Percentiles rank a stretch among this genome's conserved stretches.
These are phyloP conservation scores for Hypocreales sp. DNA, from an alignment of 2,329 filamentous ascomycete species.

Conservation along the genomic window DNA sequence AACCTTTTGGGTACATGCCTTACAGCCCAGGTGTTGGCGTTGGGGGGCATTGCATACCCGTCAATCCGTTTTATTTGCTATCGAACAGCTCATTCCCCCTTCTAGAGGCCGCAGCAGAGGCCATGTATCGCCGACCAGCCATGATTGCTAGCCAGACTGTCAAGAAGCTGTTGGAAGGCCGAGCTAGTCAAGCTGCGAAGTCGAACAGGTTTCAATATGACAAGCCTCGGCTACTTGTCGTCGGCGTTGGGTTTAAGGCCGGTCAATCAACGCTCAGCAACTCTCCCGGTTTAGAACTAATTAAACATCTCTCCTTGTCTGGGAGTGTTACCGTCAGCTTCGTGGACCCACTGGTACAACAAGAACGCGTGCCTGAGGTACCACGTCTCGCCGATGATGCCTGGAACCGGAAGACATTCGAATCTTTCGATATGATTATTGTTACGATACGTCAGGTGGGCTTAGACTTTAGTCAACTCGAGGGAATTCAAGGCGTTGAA, in stretches of 20 bases:
- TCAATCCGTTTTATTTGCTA: conserved; percentile 38
- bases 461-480: conserved; percentile 23
- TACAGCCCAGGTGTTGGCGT: conserved; percentile 32
- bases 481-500: conserved; percentile 15
- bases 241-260: conserved; percentile 33
- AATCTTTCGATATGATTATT: conserved; percentile 25
- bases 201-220: too few relatives aligned
- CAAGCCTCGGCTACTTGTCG: conserved; percentile 22
- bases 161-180: conserved; percentile 10
- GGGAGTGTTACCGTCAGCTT: conserved; percentile 24
- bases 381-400: conserved; percentile 17
- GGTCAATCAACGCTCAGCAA: conserved; percentile 31
- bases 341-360: conserved; percentile 26
- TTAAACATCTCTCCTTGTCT: conserved; percentile 18
- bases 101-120: conserved; percentile 24
- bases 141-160: conserved; percentile 22
- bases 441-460: conserved; percentile 26
- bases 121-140: conserved; percentile 25
- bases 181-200: neutral
- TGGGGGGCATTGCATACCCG: conserved; percentile 39
- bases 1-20: conserved; percentile 36
- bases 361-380: conserved; percentile 24
- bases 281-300: conserved; percentile 28
- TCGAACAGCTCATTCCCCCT: conserved; percentile 30
- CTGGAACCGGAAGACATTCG: conserved; percentile 21